These are phyloP conservation scores for Phalaenopsis aphrodite DNA, from an alignment of 106 monocot genomes.

Conservation along the genomic window DNA sequence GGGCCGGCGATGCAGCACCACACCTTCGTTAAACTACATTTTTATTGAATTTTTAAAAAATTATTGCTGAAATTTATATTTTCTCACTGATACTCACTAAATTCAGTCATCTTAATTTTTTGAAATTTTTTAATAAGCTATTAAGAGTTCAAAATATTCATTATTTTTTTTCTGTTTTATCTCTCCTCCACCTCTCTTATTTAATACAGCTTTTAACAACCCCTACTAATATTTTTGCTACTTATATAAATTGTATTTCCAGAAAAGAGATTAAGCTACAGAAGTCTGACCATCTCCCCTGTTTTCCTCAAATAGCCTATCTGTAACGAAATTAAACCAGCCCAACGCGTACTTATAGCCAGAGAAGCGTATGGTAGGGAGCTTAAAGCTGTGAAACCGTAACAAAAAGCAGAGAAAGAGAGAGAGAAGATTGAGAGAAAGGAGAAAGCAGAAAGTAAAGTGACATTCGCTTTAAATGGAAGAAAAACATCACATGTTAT, in stretches of 20 bases:
- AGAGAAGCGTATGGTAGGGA: background rate
- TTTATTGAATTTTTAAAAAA: no score
- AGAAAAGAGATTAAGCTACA: background rate
- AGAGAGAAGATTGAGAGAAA: conserved; percentile 6
- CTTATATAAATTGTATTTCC: background rate
- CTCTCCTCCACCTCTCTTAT: background rate
- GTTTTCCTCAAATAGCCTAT: background rate
- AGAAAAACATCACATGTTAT: conserved; percentile 34
- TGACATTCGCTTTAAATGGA: conserved; percentile 22
- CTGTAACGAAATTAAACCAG: conserved; percentile 8
- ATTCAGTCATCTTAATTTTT: no score
- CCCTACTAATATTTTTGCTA: no score
- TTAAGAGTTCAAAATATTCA: no score
- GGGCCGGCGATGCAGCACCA: no score
- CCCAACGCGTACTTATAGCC: conserved; percentile 3
- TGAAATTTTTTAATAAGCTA: no score
- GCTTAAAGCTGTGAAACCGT: background rate
- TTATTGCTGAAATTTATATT: no score
- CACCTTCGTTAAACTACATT: no score
- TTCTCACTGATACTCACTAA: no score
- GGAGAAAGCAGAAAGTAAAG: conserved; percentile 11
- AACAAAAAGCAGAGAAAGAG: conserved; percentile 3
- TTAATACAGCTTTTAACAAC: background rate
- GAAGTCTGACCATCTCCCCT: background rate
- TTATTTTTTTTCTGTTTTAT: background rate